Conservation (phyloP, 1,284 basidiomycete species). For the Puccinia horiana region DNA sequence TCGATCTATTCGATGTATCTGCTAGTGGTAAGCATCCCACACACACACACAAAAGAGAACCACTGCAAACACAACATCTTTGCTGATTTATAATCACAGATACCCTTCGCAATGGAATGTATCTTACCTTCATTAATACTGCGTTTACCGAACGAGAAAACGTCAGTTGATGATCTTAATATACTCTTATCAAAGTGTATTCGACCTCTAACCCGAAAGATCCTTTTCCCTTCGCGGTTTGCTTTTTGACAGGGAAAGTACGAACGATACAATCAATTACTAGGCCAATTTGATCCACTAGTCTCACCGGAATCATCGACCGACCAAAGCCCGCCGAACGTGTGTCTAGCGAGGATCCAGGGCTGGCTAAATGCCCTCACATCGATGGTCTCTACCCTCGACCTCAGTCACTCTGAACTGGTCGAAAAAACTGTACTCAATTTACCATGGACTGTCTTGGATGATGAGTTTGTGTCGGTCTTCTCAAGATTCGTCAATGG, state of each 20-base stretch:
- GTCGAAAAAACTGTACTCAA: slow-evolving; percentile 84
- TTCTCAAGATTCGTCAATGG: slow-evolving; percentile 87
- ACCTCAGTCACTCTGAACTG: slow-evolving; percentile 76
- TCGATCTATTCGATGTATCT: slow-evolving; percentile 25
- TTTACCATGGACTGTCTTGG: slow-evolving; percentile 88
- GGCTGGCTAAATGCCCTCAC: slow-evolving; percentile 63
- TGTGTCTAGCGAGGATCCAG: slow-evolving; percentile 54
- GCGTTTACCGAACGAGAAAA: slow-evolving; percentile 42
- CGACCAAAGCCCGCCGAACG: slow-evolving; percentile 32
- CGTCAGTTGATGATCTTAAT: slow-evolving; percentile 7
- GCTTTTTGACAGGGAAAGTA: slow-evolving; percentile 58
- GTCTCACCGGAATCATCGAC: slow-evolving; percentile 51
- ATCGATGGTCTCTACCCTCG: slow-evolving; percentile 68
- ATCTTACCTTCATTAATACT: slow-evolving; percentile 45
- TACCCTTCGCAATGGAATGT: slow-evolving; percentile 20
- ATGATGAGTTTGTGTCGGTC: slow-evolving; percentile 76
- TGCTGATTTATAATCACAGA: slow-evolving; percentile 8
- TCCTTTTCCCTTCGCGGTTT: not conserved
- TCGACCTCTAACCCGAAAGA: not conserved
- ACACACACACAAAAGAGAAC: not conserved
- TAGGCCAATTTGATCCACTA: slow-evolving; percentile 62
- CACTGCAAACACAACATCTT: not conserved
- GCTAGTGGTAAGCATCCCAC: slow-evolving; percentile 3
- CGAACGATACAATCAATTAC: slow-evolving; percentile 63
- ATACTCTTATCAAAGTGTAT: not conserved